A percentile compares a stretch with the other conserved stretches of the same genome.
Evolutionary conservation across 768 basidiomycete genomes (phyloP).

Genomic region (Gloeopeniophorella convolvens): DNA sequence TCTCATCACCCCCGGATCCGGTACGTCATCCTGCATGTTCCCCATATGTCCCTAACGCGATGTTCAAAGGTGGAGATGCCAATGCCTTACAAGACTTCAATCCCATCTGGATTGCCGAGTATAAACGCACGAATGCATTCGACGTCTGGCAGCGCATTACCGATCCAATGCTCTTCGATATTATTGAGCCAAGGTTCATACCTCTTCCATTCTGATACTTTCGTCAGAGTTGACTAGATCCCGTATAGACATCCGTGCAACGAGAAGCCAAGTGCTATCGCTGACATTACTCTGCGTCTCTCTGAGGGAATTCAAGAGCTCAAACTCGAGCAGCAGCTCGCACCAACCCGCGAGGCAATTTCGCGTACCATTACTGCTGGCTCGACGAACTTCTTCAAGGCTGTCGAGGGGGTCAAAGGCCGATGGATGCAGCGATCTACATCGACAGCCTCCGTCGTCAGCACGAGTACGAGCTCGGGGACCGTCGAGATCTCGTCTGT

Average conservation of each 20-base stretch:
- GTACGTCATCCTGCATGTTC: constrained; percentile 22
- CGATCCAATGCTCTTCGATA: constrained; percentile 90
- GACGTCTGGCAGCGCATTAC: constrained; percentile 88
- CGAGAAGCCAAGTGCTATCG: constrained; percentile 80
- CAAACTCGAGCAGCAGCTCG: constrained; percentile 89
- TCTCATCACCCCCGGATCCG: constrained; percentile 61
- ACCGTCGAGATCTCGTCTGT: constrained; percentile 28
- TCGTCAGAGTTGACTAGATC: neutral
- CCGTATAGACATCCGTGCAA: constrained; percentile 80
- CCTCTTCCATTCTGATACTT: neutral
- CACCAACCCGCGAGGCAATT: constrained; percentile 86
- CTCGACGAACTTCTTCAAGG: constrained; percentile 79
- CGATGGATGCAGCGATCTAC: constrained; percentile 49
- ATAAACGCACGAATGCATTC: constrained; percentile 81
- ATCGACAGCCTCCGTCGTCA: constrained; percentile 17
- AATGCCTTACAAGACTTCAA: constrained; percentile 77
- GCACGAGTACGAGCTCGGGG: constrained; percentile 20
- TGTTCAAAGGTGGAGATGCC: constrained; percentile 44
- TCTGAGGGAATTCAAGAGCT: constrained; percentile 93
- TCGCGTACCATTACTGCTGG: constrained; percentile 66
- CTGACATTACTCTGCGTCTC: constrained; percentile 87
- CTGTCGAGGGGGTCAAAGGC: constrained; percentile 82
- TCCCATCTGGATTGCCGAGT: constrained; percentile 80
- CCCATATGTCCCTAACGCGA: constrained; percentile 15
- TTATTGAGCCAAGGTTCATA: constrained; percentile 81